phyloP scores from a whole-genome alignment of 2,329 filamentous ascomycete species.

The Xylariaceae sp. region DNA sequence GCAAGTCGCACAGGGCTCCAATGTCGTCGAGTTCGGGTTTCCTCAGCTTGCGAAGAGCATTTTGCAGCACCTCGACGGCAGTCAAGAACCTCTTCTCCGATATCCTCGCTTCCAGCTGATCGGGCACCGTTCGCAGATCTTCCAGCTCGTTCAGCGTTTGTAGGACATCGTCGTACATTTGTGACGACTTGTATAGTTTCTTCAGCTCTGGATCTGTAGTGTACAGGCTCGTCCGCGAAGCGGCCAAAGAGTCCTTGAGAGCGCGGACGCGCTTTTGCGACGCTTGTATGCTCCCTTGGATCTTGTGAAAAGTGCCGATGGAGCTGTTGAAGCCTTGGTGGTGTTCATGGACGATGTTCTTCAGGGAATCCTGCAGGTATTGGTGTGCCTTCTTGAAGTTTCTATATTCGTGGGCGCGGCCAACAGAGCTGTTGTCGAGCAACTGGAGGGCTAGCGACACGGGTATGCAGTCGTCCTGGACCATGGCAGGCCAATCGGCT shows the following conservation, averaged over 20 bases:
- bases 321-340: conserved; percentile 99
- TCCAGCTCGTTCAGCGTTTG: conserved; percentile 83
- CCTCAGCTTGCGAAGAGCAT: conserved; percentile 79
- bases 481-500: conserved; percentile 90
- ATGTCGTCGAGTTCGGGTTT: conserved; percentile 91
- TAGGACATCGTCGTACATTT: conserved; percentile 87
- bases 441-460: conserved; percentile 94
- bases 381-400: conserved; percentile 83
- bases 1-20: conserved; percentile 81
- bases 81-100: conserved; percentile 94
- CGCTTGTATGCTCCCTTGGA: conserved; percentile 86
- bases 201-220: conserved; percentile 88
- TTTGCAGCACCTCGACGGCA: conserved; percentile 89
- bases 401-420: conserved; percentile 83
- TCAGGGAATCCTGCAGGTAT: conserved; percentile 89
- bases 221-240: conserved; percentile 79
- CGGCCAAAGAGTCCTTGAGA: conserved; percentile 80
- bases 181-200: conserved; percentile 83
- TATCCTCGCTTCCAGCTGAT: conserved; percentile 90
- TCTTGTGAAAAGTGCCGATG: conserved; percentile 98
- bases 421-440: conserved; percentile 91
- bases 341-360: conserved; percentile 96
- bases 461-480: conserved; percentile 82
- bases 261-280: conserved; percentile 84
- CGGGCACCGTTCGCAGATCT: conserved; percentile 84